Conservation (phyloP, 1,284 basidiomycete species). For the Schizophyllum commune region DNA sequence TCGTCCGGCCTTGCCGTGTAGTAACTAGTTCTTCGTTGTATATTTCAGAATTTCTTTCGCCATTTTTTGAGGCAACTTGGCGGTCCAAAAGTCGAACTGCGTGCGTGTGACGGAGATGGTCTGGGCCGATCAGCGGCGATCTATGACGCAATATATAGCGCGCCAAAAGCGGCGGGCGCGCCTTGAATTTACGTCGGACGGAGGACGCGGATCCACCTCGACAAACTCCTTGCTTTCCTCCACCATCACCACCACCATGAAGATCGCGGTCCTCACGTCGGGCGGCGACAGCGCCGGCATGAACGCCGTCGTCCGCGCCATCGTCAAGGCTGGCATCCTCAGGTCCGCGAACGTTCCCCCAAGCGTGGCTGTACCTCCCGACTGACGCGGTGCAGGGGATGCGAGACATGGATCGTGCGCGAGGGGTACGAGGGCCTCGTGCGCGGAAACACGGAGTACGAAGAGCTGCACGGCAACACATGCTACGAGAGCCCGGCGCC, state of each 20-base stretch:
- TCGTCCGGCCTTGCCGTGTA: too few relatives aligned
- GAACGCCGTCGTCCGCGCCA: slow-evolving; percentile 90
- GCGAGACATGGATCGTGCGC: slow-evolving; percentile 88
- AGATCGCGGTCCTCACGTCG: slow-evolving; percentile 89
- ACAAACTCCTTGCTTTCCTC: background rate
- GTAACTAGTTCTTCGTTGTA: background rate
- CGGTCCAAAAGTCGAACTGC: background rate
- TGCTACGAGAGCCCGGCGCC: slow-evolving; percentile 6
- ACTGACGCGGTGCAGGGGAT: slow-evolving; percentile 52
- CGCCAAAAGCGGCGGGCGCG: background rate
- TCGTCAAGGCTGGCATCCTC: slow-evolving; percentile 85
- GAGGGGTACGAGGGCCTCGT: slow-evolving; percentile 98
- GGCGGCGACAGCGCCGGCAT: slow-evolving; percentile 97
- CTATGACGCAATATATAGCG: background rate
- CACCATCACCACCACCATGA: slow-evolving; percentile 36
- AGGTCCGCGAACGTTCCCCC: slow-evolving; percentile 44
- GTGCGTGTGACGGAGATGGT: background rate
- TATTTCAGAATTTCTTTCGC: background rate
- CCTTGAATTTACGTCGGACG: background rate
- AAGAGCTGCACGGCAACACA: slow-evolving; percentile 9
- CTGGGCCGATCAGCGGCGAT: background rate
- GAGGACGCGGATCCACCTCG: background rate
- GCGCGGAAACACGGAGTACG: slow-evolving; percentile 52
- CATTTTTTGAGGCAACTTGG: background rate
- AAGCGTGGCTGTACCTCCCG: slow-evolving; percentile 1